Conservation (phyloP, 805 yeast genomes). For the baker's yeast (Saccharomyces cerevisiae) region DNA sequence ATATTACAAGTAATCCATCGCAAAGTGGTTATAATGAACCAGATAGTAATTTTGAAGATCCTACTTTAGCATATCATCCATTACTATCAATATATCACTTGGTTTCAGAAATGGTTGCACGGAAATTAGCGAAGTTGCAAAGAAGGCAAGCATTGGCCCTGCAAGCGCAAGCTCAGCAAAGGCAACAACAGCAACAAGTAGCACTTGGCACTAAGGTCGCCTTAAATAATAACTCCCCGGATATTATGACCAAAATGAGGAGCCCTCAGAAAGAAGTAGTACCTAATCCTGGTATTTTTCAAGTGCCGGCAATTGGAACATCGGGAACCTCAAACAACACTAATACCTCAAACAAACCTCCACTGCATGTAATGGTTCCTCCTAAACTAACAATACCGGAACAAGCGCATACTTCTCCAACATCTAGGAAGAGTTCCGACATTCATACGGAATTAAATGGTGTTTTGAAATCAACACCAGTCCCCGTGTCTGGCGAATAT, state of each 20-base stretch:
- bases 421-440: slow-evolving; percentile 22
- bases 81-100: slow-evolving; percentile 77
- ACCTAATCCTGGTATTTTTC: not conserved
- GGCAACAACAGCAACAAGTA: slow-evolving; percentile 6
- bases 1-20: not conserved
- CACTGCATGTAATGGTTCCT: slow-evolving; percentile 26
- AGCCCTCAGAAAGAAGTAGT: not conserved
- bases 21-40: slow-evolving; percentile 2
- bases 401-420: slow-evolving; percentile 42
- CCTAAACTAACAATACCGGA: slow-evolving; percentile 40
- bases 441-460: slow-evolving; percentile 18
- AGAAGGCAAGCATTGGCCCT: slow-evolving; percentile 14
- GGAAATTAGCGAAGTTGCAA: slow-evolving; percentile 50
- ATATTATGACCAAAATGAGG: not conserved
- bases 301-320: not conserved
- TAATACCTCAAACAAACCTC: not conserved
- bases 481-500: slow-evolving; percentile 28
- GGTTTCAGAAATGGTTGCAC: slow-evolving; percentile 72
- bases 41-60: slow-evolving; percentile 41
- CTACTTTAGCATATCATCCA: slow-evolving; percentile 84
- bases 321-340: not conserved
- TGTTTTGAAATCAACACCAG: slow-evolving; percentile 32
- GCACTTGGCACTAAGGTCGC: not conserved
- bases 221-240: not conserved
- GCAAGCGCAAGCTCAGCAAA: slow-evolving; percentile 17